Base-by-base conservation (phyloP, 129 eudicot genomes). In the Sambucus nigra region DNA sequence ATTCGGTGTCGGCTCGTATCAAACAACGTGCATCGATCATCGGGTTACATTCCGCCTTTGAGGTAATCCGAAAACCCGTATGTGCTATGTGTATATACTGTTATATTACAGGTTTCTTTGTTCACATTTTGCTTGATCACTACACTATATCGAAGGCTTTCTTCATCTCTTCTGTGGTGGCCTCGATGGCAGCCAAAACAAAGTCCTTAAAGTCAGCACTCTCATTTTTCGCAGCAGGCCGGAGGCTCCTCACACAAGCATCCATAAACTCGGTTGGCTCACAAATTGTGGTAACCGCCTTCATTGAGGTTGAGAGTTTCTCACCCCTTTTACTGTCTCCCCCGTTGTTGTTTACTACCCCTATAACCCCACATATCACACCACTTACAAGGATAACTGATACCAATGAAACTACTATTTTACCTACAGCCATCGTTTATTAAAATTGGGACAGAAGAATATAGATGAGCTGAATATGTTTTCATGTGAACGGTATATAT, bases 171-270 rank as follows among this genome's bases (percentile, higher is more conserved):
- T 67, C 75, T 0, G 73, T 63, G 33, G 95, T 68, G 42, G 83
- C 76, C 17, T 69, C 59, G 2, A 81, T 55, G 26, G 70, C 64
- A 0, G 83, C 92, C 47, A 48, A 44, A 52, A 86, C 55, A 65
- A 71, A 77, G 60, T 86, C 95, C 65, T 62, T 70, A 2, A 73
- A 65, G 62, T 80, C 75, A 53, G 95, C 83, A 0, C 78, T 66
- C 2, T 70, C 45, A 56, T 85, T 85, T 49, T 77, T 76, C 15
- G 83, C 83, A 1, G 65, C 82, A 13, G 60, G 33, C 9, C 44
- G 57, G 2, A 76, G 69, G 48, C 71, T 81, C 42, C 50, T 56
- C 9, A 65, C 65, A 58, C 95, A 86, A 1, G 74, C 73, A 10
- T 86, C 87, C 62, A 75, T 78, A 55, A 53, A 69, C 10, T 64